Conservation (phyloP, 495 filamentous ascomycete genomes). For the Tetracladium setigerum region DNA sequence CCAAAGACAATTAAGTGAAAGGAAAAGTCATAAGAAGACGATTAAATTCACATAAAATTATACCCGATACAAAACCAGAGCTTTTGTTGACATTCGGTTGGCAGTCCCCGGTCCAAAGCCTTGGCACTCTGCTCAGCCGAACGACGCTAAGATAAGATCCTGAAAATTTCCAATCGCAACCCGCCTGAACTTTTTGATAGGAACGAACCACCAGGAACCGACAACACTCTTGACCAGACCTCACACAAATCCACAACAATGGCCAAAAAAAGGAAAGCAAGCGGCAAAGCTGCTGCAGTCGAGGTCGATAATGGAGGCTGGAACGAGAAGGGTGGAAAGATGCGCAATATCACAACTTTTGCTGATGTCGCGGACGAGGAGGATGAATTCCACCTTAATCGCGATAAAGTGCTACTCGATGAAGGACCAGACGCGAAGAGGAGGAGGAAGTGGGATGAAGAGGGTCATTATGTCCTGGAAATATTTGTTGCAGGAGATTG, state of each 20-base stretch:
- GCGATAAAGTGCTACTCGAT: constrained; percentile 79
- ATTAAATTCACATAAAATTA: no score
- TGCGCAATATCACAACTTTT: constrained; percentile 57
- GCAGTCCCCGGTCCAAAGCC: no score
- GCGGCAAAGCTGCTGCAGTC: constrained; percentile 30
- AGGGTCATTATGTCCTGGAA: constrained; percentile 36
- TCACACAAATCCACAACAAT: constrained; percentile 34
- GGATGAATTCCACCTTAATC: constrained; percentile 79
- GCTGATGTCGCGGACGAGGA: constrained; percentile 85
- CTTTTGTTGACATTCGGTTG: no score
- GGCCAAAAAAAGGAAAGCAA: constrained; percentile 76
- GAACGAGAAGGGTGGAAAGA: constrained; percentile 43
- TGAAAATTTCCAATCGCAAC: no score
- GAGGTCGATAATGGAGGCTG: constrained; percentile 39
- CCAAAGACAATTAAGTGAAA: no score
- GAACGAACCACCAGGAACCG: no score
- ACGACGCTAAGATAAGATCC: no score
- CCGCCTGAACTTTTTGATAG: no score
- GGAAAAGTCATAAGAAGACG: no score
- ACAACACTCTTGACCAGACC: no score
- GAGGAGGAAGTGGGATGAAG: constrained; percentile 54
- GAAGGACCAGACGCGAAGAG: constrained; percentile 73
- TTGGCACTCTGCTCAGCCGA: no score
- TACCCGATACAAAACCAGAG: no score
- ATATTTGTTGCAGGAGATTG: neutral